Percentiles rank a stretch among this genome's conserved stretches.
Conservation (phyloP, 2,329 filamentous ascomycete genomes). For the Claviceps paspali region DNA sequence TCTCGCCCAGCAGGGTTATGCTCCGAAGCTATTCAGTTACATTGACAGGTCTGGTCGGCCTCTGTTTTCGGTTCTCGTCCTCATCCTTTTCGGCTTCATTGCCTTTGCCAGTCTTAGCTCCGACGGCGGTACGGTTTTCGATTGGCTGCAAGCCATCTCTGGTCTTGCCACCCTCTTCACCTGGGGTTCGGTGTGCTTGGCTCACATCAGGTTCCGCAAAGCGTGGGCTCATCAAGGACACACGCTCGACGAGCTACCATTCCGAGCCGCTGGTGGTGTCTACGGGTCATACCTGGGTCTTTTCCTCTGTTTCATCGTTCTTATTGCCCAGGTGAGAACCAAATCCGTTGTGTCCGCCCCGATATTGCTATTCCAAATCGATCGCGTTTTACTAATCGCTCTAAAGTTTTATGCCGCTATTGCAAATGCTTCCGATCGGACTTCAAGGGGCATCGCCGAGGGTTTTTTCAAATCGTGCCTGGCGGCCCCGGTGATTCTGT, state of each 20-base stretch:
- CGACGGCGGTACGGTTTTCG: conserved; percentile 35
- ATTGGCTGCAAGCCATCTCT: conserved; percentile 49
- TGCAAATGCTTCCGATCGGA: conserved; percentile 15
- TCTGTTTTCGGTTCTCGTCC: conserved; percentile 29
- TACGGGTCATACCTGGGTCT: conserved; percentile 50
- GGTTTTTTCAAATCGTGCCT: conserved; percentile 41
- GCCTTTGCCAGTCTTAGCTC: conserved; percentile 25
- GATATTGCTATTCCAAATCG: no score
- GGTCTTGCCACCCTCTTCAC: conserved; percentile 47
- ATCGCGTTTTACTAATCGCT: no score
- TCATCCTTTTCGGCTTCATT: conserved; percentile 34
- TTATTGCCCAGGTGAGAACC: conserved; percentile 39
- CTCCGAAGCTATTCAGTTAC: conserved; percentile 39
- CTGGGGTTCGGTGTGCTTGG: conserved; percentile 48
- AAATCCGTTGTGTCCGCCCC: no score
- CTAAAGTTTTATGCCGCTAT: conserved; percentile 35
- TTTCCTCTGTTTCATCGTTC: conserved; percentile 36
- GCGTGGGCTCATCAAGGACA: conserved; percentile 46
- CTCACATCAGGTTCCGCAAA: conserved; percentile 48
- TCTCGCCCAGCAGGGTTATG: conserved; percentile 42
- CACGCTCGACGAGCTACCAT: conserved; percentile 50
- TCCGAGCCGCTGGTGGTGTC: conserved; percentile 43
- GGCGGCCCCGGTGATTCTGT: conserved; percentile 36
- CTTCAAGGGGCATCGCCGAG: conserved; percentile 25
- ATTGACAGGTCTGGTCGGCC: conserved; percentile 43